phyloP scores from a whole-genome alignment of 768 basidiomycete genomes.

The Rossbeevera mucosa region DNA sequence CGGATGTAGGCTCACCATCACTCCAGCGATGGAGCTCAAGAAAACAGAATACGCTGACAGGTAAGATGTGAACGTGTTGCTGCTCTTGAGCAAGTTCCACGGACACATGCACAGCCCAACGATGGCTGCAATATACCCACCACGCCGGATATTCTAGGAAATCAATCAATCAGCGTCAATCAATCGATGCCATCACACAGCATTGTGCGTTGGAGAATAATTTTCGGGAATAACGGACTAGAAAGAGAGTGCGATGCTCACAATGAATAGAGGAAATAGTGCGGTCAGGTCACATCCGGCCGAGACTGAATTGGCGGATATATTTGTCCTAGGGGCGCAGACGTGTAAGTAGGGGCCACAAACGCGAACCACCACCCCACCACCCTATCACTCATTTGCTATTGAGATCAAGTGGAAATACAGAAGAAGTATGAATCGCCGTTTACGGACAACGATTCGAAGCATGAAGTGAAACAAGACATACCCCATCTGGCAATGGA shows the following conservation, averaged over 20 bases:
- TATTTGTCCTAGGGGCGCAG: constrained; percentile 54
- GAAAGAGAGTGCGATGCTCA: constrained; percentile 27
- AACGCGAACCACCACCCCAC: constrained; percentile 5
- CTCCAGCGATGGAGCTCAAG: constrained; percentile 75
- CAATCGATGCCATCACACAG: constrained; percentile 1
- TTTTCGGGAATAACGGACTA: background rate
- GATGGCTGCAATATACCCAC: constrained; percentile 77
- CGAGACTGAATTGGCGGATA: constrained; percentile 78
- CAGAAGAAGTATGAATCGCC: constrained; percentile 11
- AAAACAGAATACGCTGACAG: constrained; percentile 80
- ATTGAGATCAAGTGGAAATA: background rate
- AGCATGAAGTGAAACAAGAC: constrained; percentile 4
- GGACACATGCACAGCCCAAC: constrained; percentile 73
- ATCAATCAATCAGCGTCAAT: background rate
- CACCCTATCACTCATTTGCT: constrained; percentile 1
- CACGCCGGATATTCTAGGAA: constrained; percentile 70
- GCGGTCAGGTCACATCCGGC: constrained; percentile 83
- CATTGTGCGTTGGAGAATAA: background rate
- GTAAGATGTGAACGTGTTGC: constrained; percentile 75
- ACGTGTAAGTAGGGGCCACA: background rate
- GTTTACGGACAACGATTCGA: constrained; percentile 7
- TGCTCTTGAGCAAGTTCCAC: constrained; percentile 70
- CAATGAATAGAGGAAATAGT: constrained; percentile 71
- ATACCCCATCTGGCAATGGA: constrained; percentile 24
- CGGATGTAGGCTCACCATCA: constrained; percentile 49